These are phyloP conservation scores for Byssochlamys sp. DNA, from an alignment of 2,329 filamentous ascomycete species.

Conservation along the genomic window DNA sequence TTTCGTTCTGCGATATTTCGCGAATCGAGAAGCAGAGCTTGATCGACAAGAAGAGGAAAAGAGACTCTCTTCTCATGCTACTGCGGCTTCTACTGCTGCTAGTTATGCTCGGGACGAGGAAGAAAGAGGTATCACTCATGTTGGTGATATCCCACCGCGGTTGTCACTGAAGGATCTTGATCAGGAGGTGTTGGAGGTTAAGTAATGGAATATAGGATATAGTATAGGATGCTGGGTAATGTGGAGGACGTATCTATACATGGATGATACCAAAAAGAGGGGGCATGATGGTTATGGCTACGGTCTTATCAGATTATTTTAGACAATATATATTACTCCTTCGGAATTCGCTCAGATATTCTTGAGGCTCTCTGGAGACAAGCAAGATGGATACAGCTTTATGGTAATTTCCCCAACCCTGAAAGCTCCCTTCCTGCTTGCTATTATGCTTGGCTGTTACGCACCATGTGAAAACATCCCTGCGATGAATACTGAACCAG, in stretches of 20 bases:
- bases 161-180: background rate
- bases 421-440: no score
- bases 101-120: background rate
- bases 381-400: no score
- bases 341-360: no score
- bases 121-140: background rate
- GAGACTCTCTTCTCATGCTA: background rate
- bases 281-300: no score
- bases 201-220: background rate
- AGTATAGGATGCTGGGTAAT: no score
- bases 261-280: background rate
- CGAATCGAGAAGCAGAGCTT: slow-evolving; percentile 3
- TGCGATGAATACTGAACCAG: no score
- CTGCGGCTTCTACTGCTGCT: background rate
- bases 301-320: no score
- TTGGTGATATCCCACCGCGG: background rate
- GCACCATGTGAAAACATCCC: no score
- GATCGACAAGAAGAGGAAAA: slow-evolving; percentile 1
- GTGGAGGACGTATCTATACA: background rate
- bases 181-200: background rate
- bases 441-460: no score
- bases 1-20: slow-evolving; percentile 10
- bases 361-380: no score
- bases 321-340: no score
- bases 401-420: no score